Conservation (phyloP, 306 rosid species). For the Rosa rugosa region DNA sequence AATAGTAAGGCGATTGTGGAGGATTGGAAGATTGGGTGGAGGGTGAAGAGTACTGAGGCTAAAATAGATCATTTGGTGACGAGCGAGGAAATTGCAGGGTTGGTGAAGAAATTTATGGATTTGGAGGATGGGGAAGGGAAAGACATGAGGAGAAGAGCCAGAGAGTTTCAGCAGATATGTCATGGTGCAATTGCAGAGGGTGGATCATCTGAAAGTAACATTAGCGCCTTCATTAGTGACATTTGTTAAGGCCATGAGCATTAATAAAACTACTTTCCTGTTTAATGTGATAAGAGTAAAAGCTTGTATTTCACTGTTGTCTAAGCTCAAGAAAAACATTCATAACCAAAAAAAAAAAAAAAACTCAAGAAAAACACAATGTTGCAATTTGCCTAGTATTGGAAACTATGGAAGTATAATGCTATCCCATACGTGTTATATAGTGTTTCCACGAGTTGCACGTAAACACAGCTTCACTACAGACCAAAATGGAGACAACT, state of each 20-base stretch:
- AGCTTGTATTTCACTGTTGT: not conserved
- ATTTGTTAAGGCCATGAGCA: slow-evolving; percentile 10
- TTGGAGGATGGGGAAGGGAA: slow-evolving; percentile 23
- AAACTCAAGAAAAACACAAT: not conserved
- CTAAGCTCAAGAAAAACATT: not conserved
- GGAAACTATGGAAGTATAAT: no score
- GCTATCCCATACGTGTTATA: not conserved
- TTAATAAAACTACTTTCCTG: not conserved
- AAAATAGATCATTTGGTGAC: slow-evolving; percentile 20
- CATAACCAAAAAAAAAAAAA: no score
- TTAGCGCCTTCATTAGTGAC: slow-evolving; percentile 38
- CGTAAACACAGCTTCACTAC: not conserved
- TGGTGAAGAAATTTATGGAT: slow-evolving; percentile 35
- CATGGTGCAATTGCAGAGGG: slow-evolving; percentile 23
- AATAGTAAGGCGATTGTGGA: slow-evolving; percentile 40
- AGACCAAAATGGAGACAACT: no score
- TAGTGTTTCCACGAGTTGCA: not conserved
- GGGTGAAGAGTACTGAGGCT: slow-evolving; percentile 18
- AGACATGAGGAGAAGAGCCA: slow-evolving; percentile 31
- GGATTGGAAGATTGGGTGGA: slow-evolving; percentile 45
- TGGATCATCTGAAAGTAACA: slow-evolving; percentile 36
- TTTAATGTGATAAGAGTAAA: not conserved
- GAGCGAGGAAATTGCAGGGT: slow-evolving; percentile 29
- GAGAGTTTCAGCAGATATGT: slow-evolving; percentile 14
- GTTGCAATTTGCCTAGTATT: no score